Evolutionary conservation across 441 rosid genomes (phyloP).

Genomic region (Euphorbia celastroides): DNA sequence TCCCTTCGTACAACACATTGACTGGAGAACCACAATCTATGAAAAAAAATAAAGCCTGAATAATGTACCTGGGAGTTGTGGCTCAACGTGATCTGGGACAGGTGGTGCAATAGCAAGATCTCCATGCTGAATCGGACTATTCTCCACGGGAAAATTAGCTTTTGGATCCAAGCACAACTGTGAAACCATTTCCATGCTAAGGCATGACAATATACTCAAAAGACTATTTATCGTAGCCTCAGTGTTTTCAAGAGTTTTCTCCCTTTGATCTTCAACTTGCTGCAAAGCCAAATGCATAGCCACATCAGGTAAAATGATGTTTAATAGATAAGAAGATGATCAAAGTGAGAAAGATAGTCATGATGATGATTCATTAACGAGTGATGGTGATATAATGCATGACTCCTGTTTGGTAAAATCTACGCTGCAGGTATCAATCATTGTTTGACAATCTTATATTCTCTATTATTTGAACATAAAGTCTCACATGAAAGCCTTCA

Average conservation of each 20-base stretch:
- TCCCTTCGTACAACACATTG: slow-evolving; percentile 2
- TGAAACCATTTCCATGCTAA: slow-evolving; percentile 47
- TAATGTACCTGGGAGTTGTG: slow-evolving; percentile 55
- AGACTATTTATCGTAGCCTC: slow-evolving; percentile 26
- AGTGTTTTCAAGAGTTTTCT: slow-evolving; percentile 6
- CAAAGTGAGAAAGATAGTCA: neutral
- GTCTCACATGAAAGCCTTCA: neutral
- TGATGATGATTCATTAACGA: neutral
- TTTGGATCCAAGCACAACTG: slow-evolving; percentile 34
- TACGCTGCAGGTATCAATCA: neutral
- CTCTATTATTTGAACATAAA: neutral
- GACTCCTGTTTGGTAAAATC: neutral
- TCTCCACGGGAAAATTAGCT: slow-evolving; percentile 39
- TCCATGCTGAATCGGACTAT: slow-evolving; percentile 35
- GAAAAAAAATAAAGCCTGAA: slow-evolving; percentile 1
- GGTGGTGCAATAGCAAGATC: slow-evolving; percentile 35
- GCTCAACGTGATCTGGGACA: slow-evolving; percentile 26
- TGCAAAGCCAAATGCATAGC: slow-evolving; percentile 9
- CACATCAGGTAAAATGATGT: slow-evolving; percentile 9
- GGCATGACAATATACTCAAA: slow-evolving; percentile 27
- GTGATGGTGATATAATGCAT: neutral
- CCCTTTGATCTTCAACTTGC: slow-evolving; percentile 23
- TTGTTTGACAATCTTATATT: neutral
- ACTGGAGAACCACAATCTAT: slow-evolving; percentile 4
- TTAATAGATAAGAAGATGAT: neutral